These are phyloP conservation scores for Aspergillus vadensis DNA, from an alignment of 2,329 filamentous ascomycete species.

Conservation along the genomic window DNA sequence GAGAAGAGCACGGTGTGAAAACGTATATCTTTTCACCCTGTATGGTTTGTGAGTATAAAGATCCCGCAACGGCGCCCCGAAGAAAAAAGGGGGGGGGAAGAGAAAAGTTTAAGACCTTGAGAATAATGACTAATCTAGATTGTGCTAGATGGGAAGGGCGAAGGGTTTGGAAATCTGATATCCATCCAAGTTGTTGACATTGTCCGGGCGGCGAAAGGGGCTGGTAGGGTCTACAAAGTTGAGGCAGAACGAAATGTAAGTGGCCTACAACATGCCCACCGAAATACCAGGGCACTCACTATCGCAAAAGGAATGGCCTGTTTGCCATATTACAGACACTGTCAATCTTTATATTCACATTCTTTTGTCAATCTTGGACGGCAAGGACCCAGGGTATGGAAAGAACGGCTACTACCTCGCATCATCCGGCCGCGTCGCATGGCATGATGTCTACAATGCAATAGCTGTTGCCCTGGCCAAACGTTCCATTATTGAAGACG, in stretches of 20 bases:
- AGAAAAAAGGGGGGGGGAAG: no score
- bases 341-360: conserved; percentile 51
- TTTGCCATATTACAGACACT: conserved; percentile 55
- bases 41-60: no score
- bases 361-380: conserved; percentile 48
- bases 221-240: conserved; percentile 47
- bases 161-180: conserved; percentile 54
- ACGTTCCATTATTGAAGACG: conserved; percentile 43
- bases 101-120: no score
- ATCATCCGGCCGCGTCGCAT: conserved; percentile 51
- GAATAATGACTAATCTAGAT: no score
- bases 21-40: conserved; percentile 59
- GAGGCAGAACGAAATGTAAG: conserved; percentile 41
- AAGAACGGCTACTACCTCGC: conserved; percentile 56
- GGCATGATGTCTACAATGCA: conserved; percentile 54
- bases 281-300: neutral
- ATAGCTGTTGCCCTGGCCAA: conserved; percentile 48
- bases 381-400: conserved; percentile 42
- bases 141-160: conserved; percentile 52
- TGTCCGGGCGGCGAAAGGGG: conserved; percentile 48
- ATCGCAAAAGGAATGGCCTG: conserved; percentile 54
- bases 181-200: conserved; percentile 56
- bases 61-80: no score
- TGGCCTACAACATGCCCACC: neutral
- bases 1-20: conserved; percentile 46